Percentiles rank a stretch among this genome's conserved stretches.
phyloP scores from a whole-genome alignment of 176 grass and related monocot species.

The Rhynchospora tenuis region DNA sequence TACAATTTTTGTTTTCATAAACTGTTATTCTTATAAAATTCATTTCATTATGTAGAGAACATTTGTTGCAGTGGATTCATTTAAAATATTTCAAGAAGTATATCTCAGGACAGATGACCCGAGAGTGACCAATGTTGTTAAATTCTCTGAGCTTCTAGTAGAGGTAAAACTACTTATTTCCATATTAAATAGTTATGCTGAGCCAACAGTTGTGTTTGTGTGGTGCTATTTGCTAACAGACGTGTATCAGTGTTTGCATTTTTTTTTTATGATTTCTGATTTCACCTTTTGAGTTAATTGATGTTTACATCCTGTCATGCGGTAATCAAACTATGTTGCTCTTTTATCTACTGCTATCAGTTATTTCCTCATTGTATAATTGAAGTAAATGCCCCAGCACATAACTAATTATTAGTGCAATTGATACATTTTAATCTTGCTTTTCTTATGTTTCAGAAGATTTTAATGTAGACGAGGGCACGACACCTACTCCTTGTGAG shows the following conservation, averaged over 20 bases:
- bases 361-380: too few species aligned
- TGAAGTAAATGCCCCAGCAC: too few species aligned
- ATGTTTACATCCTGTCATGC: not conserved
- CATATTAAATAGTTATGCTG: not conserved
- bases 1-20: not conserved
- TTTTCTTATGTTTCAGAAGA: too few species aligned
- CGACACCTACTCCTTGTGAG: too few species aligned
- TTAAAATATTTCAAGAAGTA: slow-evolving; percentile 92
- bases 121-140: slow-evolving; percentile 81
- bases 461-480: too few species aligned
- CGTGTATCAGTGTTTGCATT: not conserved
- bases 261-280: not conserved
- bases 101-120: slow-evolving; percentile 83
- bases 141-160: slow-evolving; percentile 89
- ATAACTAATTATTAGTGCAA: too few species aligned
- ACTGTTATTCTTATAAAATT: not conserved
- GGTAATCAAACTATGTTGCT: not conserved
- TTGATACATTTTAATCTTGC: too few species aligned
- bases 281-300: not conserved
- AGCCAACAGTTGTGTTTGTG: not conserved
- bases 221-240: not conserved
- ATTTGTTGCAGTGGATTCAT: slow-evolving; percentile 88
- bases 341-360: not conserved
- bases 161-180: slow-evolving; percentile 43
- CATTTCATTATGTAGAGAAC: slow-evolving; percentile 60